phyloP scores from a whole-genome alignment of 805 yeast species.

The Cyberlindnera xylosilytica region DNA sequence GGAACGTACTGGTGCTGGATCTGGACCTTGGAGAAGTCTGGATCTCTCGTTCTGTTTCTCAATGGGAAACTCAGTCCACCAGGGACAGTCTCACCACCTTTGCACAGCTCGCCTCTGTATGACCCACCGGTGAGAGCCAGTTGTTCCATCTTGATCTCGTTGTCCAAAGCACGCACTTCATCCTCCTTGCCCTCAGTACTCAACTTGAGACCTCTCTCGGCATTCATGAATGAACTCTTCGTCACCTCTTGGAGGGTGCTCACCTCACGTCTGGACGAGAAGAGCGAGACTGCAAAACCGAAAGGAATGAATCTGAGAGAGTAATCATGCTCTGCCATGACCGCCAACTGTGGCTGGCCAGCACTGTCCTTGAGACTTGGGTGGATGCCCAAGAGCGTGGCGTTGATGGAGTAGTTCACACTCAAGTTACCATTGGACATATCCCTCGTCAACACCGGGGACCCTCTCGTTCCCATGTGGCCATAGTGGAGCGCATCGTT shows the following conservation, averaged over 20 bases:
- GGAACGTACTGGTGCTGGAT: conserved; percentile 11
- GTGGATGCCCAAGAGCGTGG: conserved; percentile 50
- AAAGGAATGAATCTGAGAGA: conserved; percentile 39
- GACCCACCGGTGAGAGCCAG: conserved; percentile 5
- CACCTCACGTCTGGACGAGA: conserved; percentile 15
- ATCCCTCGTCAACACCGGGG: conserved; percentile 53
- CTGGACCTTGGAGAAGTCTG: conserved; percentile 21
- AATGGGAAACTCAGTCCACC: conserved; percentile 19
- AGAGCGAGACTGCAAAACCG: conserved; percentile 30
- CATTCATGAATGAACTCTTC: conserved; percentile 17
- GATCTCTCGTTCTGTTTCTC: conserved; percentile 18
- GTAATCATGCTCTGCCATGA: conserved; percentile 35
- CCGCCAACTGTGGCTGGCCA: conserved; percentile 23
- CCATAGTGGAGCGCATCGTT: conserved; percentile 44
- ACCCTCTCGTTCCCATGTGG: conserved; percentile 45
- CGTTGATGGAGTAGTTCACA: conserved; percentile 53
- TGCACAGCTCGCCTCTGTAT: neutral
- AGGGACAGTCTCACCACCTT: neutral
- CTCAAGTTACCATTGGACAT: conserved; percentile 44
- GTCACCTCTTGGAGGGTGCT: conserved; percentile 10
- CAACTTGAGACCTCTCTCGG: conserved; percentile 18
- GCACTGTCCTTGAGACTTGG: conserved; percentile 14
- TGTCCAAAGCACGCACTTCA: conserved; percentile 18
- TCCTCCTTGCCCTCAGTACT: conserved; percentile 20
- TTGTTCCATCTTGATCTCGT: conserved; percentile 19